Evolutionary conservation across 495 filamentous ascomycete genomes (phyloP).

Genomic region (Tuber calosporum): DNA sequence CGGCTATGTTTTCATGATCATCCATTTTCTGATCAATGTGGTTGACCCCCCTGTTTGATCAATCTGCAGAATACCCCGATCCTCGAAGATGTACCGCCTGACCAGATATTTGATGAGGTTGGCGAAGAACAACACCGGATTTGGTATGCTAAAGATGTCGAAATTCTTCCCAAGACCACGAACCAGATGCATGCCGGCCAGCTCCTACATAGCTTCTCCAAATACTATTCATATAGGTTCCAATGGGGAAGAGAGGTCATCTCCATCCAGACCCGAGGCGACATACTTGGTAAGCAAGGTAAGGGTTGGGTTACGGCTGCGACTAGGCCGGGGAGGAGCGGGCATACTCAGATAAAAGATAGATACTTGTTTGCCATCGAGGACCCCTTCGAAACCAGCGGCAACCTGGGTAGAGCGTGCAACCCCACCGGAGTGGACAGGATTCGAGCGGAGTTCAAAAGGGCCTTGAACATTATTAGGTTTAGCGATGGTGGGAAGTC

Average conservation of each 20-base stretch:
- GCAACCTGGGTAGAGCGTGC: constrained; percentile 77
- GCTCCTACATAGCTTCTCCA: constrained; percentile 69
- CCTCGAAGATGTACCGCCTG: constrained; percentile 21
- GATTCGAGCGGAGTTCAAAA: constrained; percentile 71
- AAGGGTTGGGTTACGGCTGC: constrained; percentile 74
- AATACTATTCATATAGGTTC: constrained; percentile 68
- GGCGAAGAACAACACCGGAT: constrained; percentile 28
- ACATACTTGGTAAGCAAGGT: constrained; percentile 58
- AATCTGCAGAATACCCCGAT: constrained; percentile 58
- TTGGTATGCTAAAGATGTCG: constrained; percentile 33
- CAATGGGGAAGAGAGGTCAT: constrained; percentile 64
- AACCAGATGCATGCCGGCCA: constrained; percentile 48
- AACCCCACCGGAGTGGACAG: constrained; percentile 57
- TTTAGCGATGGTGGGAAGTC: constrained; percentile 31
- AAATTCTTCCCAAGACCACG: constrained; percentile 11
- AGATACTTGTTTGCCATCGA: constrained; percentile 82
- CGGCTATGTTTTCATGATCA: constrained; percentile 84
- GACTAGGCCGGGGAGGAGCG: constrained; percentile 43
- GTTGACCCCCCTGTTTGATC: constrained; percentile 66
- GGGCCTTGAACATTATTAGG: constrained; percentile 61
- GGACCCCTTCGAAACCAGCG: constrained; percentile 74
- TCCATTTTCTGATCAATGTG: constrained; percentile 80
- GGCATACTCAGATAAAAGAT: constrained; percentile 50
- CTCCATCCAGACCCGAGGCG: constrained; percentile 62
- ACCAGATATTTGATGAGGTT: constrained; percentile 40